Conservation (phyloP, 768 basidiomycete species). For the Hericium alpestre region DNA sequence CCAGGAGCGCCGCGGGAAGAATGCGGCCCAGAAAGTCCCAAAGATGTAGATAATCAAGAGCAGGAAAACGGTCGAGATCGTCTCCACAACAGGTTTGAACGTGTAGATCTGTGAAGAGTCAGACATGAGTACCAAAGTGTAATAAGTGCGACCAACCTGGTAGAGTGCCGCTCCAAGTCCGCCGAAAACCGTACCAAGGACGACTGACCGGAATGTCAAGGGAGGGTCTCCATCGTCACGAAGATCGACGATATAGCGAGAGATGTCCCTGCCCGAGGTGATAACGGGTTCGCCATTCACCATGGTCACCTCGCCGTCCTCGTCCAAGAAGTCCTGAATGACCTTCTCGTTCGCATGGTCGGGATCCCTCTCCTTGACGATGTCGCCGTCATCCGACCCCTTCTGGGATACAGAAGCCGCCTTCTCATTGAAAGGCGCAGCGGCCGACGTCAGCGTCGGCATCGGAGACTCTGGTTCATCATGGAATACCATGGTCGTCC, state of each 20-base stretch:
- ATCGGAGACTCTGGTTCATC: no score
- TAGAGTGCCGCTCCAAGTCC: conserved; percentile 47
- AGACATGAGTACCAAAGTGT: background rate
- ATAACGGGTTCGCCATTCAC: conserved; percentile 19
- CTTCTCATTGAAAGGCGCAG: background rate
- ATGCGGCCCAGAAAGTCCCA: conserved; percentile 40
- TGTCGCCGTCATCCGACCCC: background rate
- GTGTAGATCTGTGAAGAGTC: conserved; percentile 35
- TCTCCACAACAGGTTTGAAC: conserved; percentile 46
- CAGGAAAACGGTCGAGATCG: conserved; percentile 47
- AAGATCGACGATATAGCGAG: conserved; percentile 42
- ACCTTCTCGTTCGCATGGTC: background rate
- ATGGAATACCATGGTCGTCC: no score
- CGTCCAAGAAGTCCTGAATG: background rate
- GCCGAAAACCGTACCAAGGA: conserved; percentile 46
- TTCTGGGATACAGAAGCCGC: background rate
- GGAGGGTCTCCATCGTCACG: conserved; percentile 49
- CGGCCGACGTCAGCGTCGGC: background rate
- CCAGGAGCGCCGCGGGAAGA: conserved; percentile 32
- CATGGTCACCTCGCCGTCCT: background rate
- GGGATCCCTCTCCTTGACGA: background rate
- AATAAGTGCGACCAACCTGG: conserved; percentile 29
- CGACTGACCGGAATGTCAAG: conserved; percentile 44
- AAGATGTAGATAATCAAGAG: conserved; percentile 41
- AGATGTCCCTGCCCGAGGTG: conserved; percentile 35